These are phyloP conservation scores for Chaetomium cochliodes DNA, from an alignment of 495 filamentous ascomycete genomes.

Conservation along the genomic window DNA sequence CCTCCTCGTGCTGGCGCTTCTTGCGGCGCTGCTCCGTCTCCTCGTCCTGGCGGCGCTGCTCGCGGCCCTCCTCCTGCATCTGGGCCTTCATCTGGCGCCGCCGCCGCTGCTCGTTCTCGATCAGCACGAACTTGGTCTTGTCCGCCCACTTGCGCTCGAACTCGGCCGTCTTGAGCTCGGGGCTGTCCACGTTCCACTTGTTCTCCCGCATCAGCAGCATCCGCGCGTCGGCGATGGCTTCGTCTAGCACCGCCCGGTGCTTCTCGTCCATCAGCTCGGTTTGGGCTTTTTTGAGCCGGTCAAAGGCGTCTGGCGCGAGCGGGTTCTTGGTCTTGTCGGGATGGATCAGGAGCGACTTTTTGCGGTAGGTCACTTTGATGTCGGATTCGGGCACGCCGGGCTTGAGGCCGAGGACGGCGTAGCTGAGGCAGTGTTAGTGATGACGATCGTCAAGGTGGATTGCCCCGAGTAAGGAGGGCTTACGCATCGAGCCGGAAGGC, in stretches of 20 bases:
- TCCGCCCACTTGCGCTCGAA: slow-evolving; percentile 83
- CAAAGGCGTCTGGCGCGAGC: slow-evolving; percentile 89
- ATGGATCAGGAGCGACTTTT: slow-evolving; percentile 96
- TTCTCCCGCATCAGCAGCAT: slow-evolving; percentile 89
- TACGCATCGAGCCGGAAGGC: slow-evolving; percentile 89
- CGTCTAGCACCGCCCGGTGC: slow-evolving; percentile 78
- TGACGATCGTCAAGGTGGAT: background rate
- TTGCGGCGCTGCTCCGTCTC: slow-evolving; percentile 83
- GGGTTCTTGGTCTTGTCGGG: slow-evolving; percentile 96
- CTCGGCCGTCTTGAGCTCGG: slow-evolving; percentile 75
- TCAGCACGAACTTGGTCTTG: slow-evolving; percentile 87
- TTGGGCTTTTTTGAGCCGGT: slow-evolving; percentile 93
- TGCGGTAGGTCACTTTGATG: slow-evolving; percentile 91
- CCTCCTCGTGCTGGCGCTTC: slow-evolving; percentile 87
- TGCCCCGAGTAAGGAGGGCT: slow-evolving; percentile 32
- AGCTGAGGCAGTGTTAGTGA: slow-evolving; percentile 47
- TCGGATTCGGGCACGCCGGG: slow-evolving; percentile 93
- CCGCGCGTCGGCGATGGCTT: slow-evolving; percentile 92
- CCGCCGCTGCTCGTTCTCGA: slow-evolving; percentile 86
- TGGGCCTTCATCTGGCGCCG: slow-evolving; percentile 86
- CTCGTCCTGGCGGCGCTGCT: slow-evolving; percentile 83
- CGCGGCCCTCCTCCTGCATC: slow-evolving; percentile 93
- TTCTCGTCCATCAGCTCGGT: slow-evolving; percentile 91
- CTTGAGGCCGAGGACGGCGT: slow-evolving; percentile 92
- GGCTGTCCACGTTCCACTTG: slow-evolving; percentile 85